Evolutionary conservation across 2,329 filamentous ascomycete species (phyloP), one percentile per base, ranked within the genome.

Genomic region (Pseudophaeomoniella oleicola): DNA sequence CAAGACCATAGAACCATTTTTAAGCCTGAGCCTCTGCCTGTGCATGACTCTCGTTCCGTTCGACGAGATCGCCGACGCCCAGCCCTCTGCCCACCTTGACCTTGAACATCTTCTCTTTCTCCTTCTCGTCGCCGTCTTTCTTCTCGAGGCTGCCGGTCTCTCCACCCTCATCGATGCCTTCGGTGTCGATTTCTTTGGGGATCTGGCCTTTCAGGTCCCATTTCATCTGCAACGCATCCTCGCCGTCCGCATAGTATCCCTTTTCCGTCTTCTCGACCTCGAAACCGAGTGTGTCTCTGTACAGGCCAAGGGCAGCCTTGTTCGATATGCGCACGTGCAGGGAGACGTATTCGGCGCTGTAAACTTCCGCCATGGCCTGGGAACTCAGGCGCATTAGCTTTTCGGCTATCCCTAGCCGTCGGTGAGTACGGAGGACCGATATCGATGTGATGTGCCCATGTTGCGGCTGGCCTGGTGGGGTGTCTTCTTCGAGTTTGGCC

Each of bases 401-500:
- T 71, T 98, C 90, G 5, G 90, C 90, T 46, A 98, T 82, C 0
- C 90, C 90, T 41, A 98, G 60, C 37, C 88, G 65, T 40, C 90
- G 68, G 62, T 98, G 90, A 46, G 90, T 98, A 46, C 90, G 71
- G 90, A 96, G 98, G 31, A 98, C 90, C 52, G 79, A 87, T 53
- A 98, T 61, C 48, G 80, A 87, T 32, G 90, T 98, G 54, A 98
- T 96, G 64, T 98, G 90, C 12, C 90, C 90, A 62, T 96, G 90
- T 49, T 80, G 82, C 30, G 94, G 67, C 40, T 87, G 87, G 58
- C 96, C 88, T 41, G 79, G 56, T 5, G 90, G 88, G 11, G 17
- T 15, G 59, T 96, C 90, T 66, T 98, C 90, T 62, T 98, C 90
- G 87, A 98, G 98, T 71, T 98, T 98, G 36, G 90, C 90, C 16